phyloP scores from a whole-genome alignment of 2,329 filamentous ascomycete species.

The Didymella sp. region DNA sequence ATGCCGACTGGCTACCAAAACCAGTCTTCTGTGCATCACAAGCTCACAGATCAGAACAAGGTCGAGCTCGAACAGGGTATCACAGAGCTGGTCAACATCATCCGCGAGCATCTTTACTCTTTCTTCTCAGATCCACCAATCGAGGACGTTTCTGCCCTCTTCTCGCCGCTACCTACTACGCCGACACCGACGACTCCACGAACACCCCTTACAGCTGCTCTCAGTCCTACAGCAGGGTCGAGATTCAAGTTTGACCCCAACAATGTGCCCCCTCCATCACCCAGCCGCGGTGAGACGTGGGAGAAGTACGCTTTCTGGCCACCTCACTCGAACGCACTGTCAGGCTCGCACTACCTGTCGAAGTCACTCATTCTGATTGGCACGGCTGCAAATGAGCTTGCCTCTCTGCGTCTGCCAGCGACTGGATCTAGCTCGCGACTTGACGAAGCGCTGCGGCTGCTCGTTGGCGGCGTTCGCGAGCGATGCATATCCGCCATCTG shows the following conservation, averaged over 20 bases:
- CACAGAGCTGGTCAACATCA: slow-evolving; percentile 80
- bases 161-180: slow-evolving; percentile 77
- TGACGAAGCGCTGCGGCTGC: slow-evolving; percentile 73
- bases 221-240: slow-evolving; percentile 68
- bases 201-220: slow-evolving; percentile 61
- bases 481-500: slow-evolving; percentile 85
- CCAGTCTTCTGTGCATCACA: slow-evolving; percentile 81
- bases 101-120: slow-evolving; percentile 78
- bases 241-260: slow-evolving; percentile 81
- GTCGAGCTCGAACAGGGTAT: slow-evolving; percentile 77
- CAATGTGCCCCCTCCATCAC: slow-evolving; percentile 79
- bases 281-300: slow-evolving; percentile 78
- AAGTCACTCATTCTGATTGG: slow-evolving; percentile 83
- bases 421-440: slow-evolving; percentile 56
- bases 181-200: slow-evolving; percentile 68
- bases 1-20: slow-evolving; percentile 83
- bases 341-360: slow-evolving; percentile 87
- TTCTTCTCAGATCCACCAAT: slow-evolving; percentile 90
- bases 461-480: slow-evolving; percentile 82
- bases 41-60: slow-evolving; percentile 74
- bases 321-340: slow-evolving; percentile 87
- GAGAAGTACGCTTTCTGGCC: slow-evolving; percentile 97
- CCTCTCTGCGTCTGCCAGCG: slow-evolving; percentile 72
- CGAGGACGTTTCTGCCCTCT: slow-evolving; percentile 86
- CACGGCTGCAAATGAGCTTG: slow-evolving; percentile 86